Base-by-base conservation (phyloP, 2,329 filamentous ascomycete species). In the Aspergillus sp. region DNA sequence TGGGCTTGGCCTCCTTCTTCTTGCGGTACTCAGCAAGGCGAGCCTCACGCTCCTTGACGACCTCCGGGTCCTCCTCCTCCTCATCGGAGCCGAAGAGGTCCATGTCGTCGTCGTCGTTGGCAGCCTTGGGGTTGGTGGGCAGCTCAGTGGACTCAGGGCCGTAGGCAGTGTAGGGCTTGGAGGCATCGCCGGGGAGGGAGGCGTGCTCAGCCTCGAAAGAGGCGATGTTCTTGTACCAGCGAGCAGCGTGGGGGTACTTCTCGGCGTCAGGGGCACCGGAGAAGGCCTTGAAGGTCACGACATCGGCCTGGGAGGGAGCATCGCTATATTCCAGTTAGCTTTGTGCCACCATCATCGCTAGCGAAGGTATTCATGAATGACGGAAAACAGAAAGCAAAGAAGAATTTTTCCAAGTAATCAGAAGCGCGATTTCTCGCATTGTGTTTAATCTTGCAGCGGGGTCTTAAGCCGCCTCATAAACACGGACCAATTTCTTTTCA, bases 221-320 rank as follows among this genome's bases (percentile, higher is more conserved):
- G 79, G 90, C 87, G 77, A 97, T 91, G 88, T 99, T 94, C 88
- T 96, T 96, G 88, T 96, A 97, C 95, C 95, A 99, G 81, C 95
- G 90, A 77, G 91, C 92, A 75, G 90, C 92, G 83, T 96, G 85
- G 75, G 94, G 92, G 88, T 90, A 96, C 85, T 96, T 96, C 79
- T 85, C 84, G 73, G 90, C 86, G 70, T 90, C 88, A 72, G 95
- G 95, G 62, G 87, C 81, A 71, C 84, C 81, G 75, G 84, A 88
- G 78, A 97, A 80, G 74, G 90, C 90, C 88, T 98, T 96, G 90
- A 90, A 98, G 83, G 88, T 88, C 80, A 90, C 90, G 74, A 96
- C 94, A 84, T 99, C 95, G 82, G 95, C 95, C 86, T 99, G 95
- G 73, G 91, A 91, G 73, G 93, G 89, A 65, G 79, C 74, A 76